A percentile compares a stretch with the other conserved stretches of the same genome.
phyloP scores from a whole-genome alignment of 768 basidiomycete species.

The Lyophyllum decastes region DNA sequence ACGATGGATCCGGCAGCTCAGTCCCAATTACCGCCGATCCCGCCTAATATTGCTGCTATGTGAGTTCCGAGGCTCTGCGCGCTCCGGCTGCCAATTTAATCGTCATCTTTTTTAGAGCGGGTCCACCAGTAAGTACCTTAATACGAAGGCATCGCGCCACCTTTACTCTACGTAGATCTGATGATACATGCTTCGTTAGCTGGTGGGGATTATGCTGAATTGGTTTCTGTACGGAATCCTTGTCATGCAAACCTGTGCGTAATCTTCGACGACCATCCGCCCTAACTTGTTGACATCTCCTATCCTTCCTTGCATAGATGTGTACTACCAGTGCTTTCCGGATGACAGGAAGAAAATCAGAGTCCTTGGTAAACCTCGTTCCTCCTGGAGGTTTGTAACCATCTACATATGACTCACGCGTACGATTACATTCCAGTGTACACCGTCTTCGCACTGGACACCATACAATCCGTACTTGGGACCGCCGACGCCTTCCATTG shows the following conservation, averaged over 20 bases:
- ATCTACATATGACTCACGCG: not conserved
- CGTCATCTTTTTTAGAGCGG: not conserved
- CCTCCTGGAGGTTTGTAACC: not conserved
- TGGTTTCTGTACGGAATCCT: conserved; percentile 2
- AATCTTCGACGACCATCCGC: too few relatives aligned
- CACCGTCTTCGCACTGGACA: conserved; percentile 23
- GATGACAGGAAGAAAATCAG: not conserved
- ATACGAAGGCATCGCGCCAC: not conserved
- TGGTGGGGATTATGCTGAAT: not conserved
- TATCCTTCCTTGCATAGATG: not conserved
- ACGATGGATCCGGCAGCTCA: not conserved
- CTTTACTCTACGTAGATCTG: not conserved
- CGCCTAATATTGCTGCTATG: conserved; percentile 4
- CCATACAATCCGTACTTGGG: conserved; percentile 29
- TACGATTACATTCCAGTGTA: conserved; percentile 20
- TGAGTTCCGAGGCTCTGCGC: not conserved
- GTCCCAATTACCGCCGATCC: not conserved
- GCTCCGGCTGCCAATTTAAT: not conserved
- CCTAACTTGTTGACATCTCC: too few relatives aligned
- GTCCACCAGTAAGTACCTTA: not conserved
- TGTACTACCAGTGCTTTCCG: not conserved
- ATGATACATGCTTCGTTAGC: not conserved
- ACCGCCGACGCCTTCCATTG: conserved; percentile 27
- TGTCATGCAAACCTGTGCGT: not conserved
- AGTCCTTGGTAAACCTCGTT: not conserved